Evolutionary conservation across 352 stramenopile species (phyloP), one percentile per base, ranked within the genome.

Genomic region (Globisporangium emineosum): DNA sequence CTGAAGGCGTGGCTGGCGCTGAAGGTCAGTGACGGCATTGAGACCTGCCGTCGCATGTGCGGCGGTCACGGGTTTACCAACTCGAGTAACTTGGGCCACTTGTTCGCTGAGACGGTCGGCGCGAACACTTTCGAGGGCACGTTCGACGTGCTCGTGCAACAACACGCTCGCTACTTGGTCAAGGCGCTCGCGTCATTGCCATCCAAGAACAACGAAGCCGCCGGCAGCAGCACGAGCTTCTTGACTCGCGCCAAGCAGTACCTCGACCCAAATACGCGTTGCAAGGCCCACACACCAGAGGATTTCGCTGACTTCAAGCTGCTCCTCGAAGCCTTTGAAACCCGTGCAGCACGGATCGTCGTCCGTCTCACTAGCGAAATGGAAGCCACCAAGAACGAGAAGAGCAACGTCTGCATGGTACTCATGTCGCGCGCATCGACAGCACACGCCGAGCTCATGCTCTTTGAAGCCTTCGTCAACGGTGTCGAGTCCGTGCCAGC

Each of bases 111-210:
- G 62, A 68, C 66, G 1, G 75, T 89, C 2, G 77, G 78, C 23
- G 71, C 77, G 7, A 76, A 58, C 55, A 92, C 83, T 13, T 88
- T 73, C 62, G 81, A 92, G 76, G 83, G 81, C 21, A 92, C 81
- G 23, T 84, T 81, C 49, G 80, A 92, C 62, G 81, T 92, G 57
- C 71, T 92, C 30, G 72, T 88, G 29, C 76, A 89, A 60, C 81
- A 92, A 42, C 81, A 90, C 60, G 71, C 73, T 12, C 77, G 76
- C 0, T 90, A 79, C 62, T 62, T 92, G 10, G 35, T 87, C 17
- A 91, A 91, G 72, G 52, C 58, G 37, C 37, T 45, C 37, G 1
- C 37, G 15, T 0, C 5, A 2, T 17, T n/a, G 37, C 9, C 15
- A 2, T n/a, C 17, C 15, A 45, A 45, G 17, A 15, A 17, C 17